These are phyloP conservation scores for Arthroderma uncinatum DNA, from an alignment of 2,329 filamentous ascomycete species.

Conservation along the genomic window DNA sequence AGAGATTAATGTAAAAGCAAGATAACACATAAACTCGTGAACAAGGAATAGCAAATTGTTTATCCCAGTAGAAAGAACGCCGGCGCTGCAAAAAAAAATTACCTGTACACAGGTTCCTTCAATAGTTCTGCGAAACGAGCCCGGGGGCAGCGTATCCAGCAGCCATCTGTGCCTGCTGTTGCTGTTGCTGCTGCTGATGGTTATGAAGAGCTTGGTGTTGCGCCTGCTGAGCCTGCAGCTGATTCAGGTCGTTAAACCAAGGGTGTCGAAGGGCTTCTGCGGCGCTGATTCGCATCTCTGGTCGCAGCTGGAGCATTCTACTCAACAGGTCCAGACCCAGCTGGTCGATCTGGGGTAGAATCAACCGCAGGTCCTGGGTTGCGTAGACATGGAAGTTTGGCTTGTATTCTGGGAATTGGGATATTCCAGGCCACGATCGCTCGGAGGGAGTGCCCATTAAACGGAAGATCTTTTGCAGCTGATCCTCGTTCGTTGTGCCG, in stretches of 20 bases:
- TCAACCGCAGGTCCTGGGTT: constrained; percentile 76
- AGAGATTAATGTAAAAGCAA: neutral
- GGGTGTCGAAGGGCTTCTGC: constrained; percentile 76
- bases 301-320: constrained; percentile 83
- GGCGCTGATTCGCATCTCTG: constrained; percentile 82
- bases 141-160: constrained; percentile 27
- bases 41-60: constrained; percentile 1
- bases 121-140: constrained; percentile 22
- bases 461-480: constrained; percentile 92
- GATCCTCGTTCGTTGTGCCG: constrained; percentile 95
- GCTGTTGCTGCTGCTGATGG: constrained; percentile 19
- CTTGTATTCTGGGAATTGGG: constrained; percentile 95
- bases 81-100: neutral
- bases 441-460: constrained; percentile 98
- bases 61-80: constrained; percentile 1
- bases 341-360: constrained; percentile 81
- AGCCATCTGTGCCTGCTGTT: constrained; percentile 18
- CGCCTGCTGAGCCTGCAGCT: constrained; percentile 39
- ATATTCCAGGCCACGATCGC: constrained; percentile 89
- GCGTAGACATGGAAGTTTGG: constrained; percentile 86
- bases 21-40: neutral
- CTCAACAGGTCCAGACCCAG: constrained; percentile 77
- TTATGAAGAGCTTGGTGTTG: constrained; percentile 31
- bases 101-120: neutral
- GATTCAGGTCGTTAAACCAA: constrained; percentile 68